Base-by-base conservation (phyloP, 495 filamentous ascomycete species). In the Rostrohypoxylon terebratum region DNA sequence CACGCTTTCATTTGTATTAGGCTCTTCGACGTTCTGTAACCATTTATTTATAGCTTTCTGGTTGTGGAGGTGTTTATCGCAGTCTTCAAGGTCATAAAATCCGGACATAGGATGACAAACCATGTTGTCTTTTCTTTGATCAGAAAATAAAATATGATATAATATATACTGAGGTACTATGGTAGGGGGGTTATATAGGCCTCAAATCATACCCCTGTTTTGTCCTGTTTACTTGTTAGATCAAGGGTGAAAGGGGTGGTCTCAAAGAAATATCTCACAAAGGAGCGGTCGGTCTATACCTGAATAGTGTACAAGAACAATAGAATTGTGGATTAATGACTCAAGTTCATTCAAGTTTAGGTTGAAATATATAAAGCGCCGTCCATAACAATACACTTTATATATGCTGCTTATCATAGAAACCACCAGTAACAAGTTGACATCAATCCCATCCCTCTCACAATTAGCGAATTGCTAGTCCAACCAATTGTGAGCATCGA, bases 401-500 rank as follows among this genome's bases (percentile, higher is more conserved):
- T 28, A 28, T 28, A 28, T 28, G 3, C 28, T 28, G 36, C 42
- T 13, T 45, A 1, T 7, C n/a, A n/a, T 45, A 45, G 28, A 28
- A 28, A 28, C 28, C 28, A 5, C 28, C 28, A 28, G 28, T 28
- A 28, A 28, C 28, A 28, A 28, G 28, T 5, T 13, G 13, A 38
- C 36, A 9, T 13, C 13, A 6, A 20, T 4, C 7, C 21, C 23
- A 21, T 21, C 20, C 2, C 21, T 21, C 45, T 53, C 48, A 53
- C 28, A 31, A 53, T 28, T 9, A 53, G 48, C 48, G 13, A 31
- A 10, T 53, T 9, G 11, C 10, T 53, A 53, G 21, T 11, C 53
- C 16, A 47, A 28, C 63, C 25, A 66, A 36, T 66, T 58, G 25
- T 31, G 36, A 48, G 45, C 18, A 21, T 48, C 2, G 28, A 28